Base-by-base conservation (phyloP, 495 filamentous ascomycete species). In the Xylaria sp. region DNA sequence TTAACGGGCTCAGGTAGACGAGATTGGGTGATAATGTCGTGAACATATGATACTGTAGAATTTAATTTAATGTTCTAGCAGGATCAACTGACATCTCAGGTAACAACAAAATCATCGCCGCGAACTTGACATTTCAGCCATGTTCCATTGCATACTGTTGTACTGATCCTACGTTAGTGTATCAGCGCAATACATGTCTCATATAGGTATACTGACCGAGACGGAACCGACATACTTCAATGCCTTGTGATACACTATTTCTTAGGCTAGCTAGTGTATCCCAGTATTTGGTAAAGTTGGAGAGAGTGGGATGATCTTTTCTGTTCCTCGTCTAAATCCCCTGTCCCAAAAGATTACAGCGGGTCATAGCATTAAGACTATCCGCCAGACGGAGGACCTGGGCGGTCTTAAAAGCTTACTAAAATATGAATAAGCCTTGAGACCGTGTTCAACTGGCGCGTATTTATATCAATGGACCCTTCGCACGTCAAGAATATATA, bases 321-420 rank as follows among this genome's bases (percentile, higher is more conserved):
- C 12, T n/a, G 43, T 31, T 33, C 43, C 12, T 66, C 46, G 46
- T 33, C 21, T 37, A 19, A 66, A 37, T 66, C 26, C 62, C 26
- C 31, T 17, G 12, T 40, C 31, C 37, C 24, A 33, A 33, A 66
- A 37, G 5, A 50, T 21, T 52, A 50, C n/a, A 15, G 61, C 61
- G 61, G 61, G 62, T 37, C 46, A 15, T n/a, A 40, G 0, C 17
- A 65, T 37, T 0, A 50, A 50, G 44, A 50, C 14, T 19, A 35
- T 24, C 62, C 19, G n/a, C 26, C 12, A n/a, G n/a, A 21, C 41
- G 3, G 35, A 4, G 8, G 4, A 14, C 40, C 11, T 37, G 5
- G 44, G 43, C 6, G 9, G 37, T 11, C 40, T 33, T 31, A 33
- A 52, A 65, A 24, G 62, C 62, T 66, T 66, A 66, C 62, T 66